Evolutionary conservation across 345 rosid species (phyloP).

Genomic region (Clarkia xantiana): DNA sequence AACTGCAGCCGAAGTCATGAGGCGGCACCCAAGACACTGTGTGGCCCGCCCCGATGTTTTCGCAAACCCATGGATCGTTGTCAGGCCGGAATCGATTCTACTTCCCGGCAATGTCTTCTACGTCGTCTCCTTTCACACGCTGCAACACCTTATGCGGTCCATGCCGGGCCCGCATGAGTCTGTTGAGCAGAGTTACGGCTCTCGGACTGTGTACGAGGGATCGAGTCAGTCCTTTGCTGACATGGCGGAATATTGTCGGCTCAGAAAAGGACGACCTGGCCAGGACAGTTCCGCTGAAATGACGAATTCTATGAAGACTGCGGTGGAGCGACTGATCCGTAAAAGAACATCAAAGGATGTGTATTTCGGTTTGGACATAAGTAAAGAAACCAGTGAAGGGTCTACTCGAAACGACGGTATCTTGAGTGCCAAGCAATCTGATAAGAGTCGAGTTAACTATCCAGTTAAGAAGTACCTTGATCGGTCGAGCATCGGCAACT

Average conservation of each 20-base stretch:
- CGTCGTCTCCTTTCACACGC: slow-evolving; percentile 25
- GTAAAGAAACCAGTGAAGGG: too few relatives aligned
- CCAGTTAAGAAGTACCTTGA: too few relatives aligned
- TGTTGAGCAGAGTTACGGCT: not conserved
- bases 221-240: slow-evolving; percentile 1
- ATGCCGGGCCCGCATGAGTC: not conserved
- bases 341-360: too few relatives aligned
- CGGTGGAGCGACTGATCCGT: not conserved
- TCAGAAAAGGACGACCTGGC: not conserved
- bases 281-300: too few relatives aligned
- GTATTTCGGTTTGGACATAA: too few relatives aligned
- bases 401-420: too few relatives aligned
- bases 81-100: slow-evolving; percentile 22
- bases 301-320: not conserved
- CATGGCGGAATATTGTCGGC: not conserved
- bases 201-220: too few relatives aligned
- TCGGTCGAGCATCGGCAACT: too few relatives aligned
- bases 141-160: slow-evolving; percentile 12
- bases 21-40: slow-evolving; percentile 29
- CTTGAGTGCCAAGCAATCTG: too few relatives aligned
- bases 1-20: slow-evolving; percentile 26
- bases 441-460: too few relatives aligned
- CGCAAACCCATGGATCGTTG: slow-evolving; percentile 28
- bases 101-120: slow-evolving; percentile 24
- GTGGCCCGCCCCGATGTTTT: slow-evolving; percentile 33